phyloP scores from a whole-genome alignment of 768 basidiomycete species.

The Sutorius australiensis region DNA sequence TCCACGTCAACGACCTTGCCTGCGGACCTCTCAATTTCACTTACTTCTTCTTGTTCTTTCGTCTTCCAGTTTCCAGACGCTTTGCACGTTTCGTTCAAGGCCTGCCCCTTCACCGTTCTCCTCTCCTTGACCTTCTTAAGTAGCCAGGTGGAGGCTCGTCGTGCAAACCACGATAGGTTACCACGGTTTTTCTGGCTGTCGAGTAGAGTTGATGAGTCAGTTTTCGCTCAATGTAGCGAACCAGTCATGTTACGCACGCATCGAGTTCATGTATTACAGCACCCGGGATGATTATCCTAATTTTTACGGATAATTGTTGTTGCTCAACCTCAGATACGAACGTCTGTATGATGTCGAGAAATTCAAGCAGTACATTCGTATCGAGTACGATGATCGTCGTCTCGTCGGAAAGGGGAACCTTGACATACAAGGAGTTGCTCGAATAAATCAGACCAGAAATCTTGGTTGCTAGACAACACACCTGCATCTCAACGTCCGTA shows the following conservation, averaged over 20 bases:
- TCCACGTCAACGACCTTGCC: neutral
- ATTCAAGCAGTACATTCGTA: conserved; percentile 73
- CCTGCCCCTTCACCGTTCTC: conserved; percentile 55
- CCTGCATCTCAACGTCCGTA: conserved; percentile 73
- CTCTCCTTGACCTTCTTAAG: conserved; percentile 57
- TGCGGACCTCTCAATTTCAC: neutral
- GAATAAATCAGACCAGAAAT: neutral
- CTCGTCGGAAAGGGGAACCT: conserved; percentile 43
- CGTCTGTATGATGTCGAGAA: conserved; percentile 58
- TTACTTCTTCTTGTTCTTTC: conserved; percentile 43
- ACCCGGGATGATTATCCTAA: conserved; percentile 62
- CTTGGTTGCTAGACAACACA: conserved; percentile 32
- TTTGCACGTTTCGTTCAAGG: conserved; percentile 60
- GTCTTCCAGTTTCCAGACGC: conserved; percentile 59
- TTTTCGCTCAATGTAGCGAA: neutral
- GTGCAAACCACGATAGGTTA: conserved; percentile 57
- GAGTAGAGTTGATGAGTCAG: neutral
- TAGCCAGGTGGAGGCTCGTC: conserved; percentile 67
- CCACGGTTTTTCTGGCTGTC: conserved; percentile 40
- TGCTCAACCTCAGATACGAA: conserved; percentile 63
- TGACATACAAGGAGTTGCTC: neutral
- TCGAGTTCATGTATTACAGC: conserved; percentile 78
- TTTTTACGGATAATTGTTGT: conserved; percentile 40
- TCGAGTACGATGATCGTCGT: conserved; percentile 61
- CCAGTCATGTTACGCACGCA: conserved; percentile 39